A percentile compares a stretch with the other conserved stretches of the same genome.
Conservation (phyloP, 2,329 filamentous ascomycete species). For the Coniochaeta hoffmannii region DNA sequence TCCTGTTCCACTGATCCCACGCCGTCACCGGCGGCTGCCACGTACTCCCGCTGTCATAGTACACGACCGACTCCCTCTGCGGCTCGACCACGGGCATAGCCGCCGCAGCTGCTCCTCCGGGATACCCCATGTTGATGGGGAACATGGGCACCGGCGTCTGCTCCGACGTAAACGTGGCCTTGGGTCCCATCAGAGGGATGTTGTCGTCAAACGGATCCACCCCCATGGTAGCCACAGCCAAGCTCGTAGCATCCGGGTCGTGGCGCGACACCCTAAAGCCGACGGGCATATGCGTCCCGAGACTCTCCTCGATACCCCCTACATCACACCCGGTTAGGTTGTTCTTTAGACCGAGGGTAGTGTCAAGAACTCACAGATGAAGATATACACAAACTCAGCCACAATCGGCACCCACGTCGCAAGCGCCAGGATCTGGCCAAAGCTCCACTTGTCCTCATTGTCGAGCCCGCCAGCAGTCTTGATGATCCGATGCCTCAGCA, state of each 20-base stretch:
- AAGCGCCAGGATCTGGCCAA: slow-evolving; percentile 17
- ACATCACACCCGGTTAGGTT: background rate
- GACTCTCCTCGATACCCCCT: slow-evolving; percentile 3
- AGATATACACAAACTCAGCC: slow-evolving; percentile 14
- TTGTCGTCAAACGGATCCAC: slow-evolving; percentile 1
- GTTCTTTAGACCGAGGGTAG: background rate
- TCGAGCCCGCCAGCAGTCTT: slow-evolving; percentile 3
- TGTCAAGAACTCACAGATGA: slow-evolving; percentile 12
- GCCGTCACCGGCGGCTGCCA: background rate
- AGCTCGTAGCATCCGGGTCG: background rate
- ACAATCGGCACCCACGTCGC: slow-evolving; percentile 16
- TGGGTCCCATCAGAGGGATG: background rate
- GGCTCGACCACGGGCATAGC: background rate
- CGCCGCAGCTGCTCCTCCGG: background rate
- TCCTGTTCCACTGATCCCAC: slow-evolving; percentile 2
- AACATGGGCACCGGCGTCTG: background rate
- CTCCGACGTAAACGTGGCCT: background rate
- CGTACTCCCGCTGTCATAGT: background rate
- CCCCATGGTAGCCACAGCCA: slow-evolving; percentile 1
- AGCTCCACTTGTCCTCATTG: slow-evolving; percentile 13
- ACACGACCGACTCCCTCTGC: background rate
- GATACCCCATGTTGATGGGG: background rate
- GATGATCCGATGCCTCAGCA: slow-evolving; percentile 4
- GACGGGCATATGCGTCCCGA: slow-evolving; percentile 2
- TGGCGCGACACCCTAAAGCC: background rate